Evolutionary conservation across 495 filamentous ascomycete genomes (phyloP).

Genomic region (Apodospora peruviana): DNA sequence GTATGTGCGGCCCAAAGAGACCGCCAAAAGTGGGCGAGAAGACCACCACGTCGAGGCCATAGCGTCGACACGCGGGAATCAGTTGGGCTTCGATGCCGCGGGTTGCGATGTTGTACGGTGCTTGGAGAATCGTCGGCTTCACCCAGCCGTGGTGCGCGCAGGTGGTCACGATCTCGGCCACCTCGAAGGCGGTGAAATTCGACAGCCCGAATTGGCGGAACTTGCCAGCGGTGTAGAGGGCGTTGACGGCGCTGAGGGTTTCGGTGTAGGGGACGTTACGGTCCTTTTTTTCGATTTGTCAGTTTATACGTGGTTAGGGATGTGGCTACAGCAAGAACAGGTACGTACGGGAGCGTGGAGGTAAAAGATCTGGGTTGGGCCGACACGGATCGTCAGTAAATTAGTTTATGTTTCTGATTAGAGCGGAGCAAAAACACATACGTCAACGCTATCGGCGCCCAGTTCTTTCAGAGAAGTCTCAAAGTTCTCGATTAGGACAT

Average conservation of each 20-base stretch:
- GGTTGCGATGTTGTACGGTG: slow-evolving; percentile 55
- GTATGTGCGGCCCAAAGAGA: slow-evolving; percentile 55
- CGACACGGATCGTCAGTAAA: not conserved
- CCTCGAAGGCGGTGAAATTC: slow-evolving; percentile 78
- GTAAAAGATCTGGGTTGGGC: slow-evolving; percentile 55
- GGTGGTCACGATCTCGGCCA: slow-evolving; percentile 71
- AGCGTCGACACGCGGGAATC: slow-evolving; percentile 68
- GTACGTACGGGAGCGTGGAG: slow-evolving; percentile 61
- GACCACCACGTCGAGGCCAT: slow-evolving; percentile 70
- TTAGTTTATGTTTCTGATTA: not conserved
- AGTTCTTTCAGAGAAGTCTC: slow-evolving; percentile 62
- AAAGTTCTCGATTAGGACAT: slow-evolving; percentile 30
- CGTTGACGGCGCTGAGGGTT: slow-evolving; percentile 65
- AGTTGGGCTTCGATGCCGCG: slow-evolving; percentile 71
- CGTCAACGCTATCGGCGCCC: slow-evolving; percentile 63
- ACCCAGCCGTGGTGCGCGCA: slow-evolving; percentile 65
- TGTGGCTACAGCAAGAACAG: not conserved
- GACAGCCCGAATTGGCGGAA: slow-evolving; percentile 69
- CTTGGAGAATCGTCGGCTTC: slow-evolving; percentile 59
- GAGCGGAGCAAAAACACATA: not conserved
- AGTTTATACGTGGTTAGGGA: not conserved
- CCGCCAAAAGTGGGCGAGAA: slow-evolving; percentile 78
- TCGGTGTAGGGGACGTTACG: slow-evolving; percentile 63
- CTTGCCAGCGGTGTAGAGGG: slow-evolving; percentile 71
- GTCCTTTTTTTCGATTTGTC: no score